Evolutionary conservation across 441 rosid genomes (phyloP).

Genomic region (Pelargonium citronellum): DNA sequence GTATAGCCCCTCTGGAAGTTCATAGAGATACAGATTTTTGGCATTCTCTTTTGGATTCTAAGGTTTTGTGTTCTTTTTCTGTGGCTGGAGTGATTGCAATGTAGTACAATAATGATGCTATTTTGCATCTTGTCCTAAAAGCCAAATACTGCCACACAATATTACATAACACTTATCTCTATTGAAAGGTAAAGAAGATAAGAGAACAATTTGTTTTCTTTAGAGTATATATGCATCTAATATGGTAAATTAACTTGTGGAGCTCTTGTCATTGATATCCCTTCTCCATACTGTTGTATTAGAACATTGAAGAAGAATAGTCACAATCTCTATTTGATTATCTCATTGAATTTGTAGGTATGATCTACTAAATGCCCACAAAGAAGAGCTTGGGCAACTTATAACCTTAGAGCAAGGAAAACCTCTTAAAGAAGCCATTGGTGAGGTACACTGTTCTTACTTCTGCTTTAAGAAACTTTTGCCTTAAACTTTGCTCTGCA

Average conservation of each 20-base stretch:
- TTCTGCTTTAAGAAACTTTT: slow-evolving; percentile 19
- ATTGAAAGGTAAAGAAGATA: too few species aligned
- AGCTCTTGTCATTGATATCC: slow-evolving; percentile 1
- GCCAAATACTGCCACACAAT: background rate
- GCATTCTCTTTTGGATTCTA: background rate
- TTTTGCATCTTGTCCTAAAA: slow-evolving; percentile 12
- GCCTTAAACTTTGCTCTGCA: slow-evolving; percentile 14
- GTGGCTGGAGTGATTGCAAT: background rate
- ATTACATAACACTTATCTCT: background rate
- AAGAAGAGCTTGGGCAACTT: slow-evolving; percentile 90
- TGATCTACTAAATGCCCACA: slow-evolving; percentile 67
- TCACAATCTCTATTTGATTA: background rate
- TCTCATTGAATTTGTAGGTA: slow-evolving; percentile 45
- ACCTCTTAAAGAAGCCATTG: slow-evolving; percentile 82
- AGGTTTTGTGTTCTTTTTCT: background rate
- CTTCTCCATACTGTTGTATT: background rate
- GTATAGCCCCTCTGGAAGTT: background rate
- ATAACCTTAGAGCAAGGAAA: slow-evolving; percentile 97
- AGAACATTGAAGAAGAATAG: background rate
- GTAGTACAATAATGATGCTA: background rate
- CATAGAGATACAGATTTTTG: background rate
- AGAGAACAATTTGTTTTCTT: too few species aligned
- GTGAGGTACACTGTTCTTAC: slow-evolving; percentile 62
- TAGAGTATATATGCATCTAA: background rate
- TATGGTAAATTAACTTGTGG: slow-evolving; percentile 5